Evolutionary conservation across 2,329 filamentous ascomycete species (phyloP), one percentile per base, ranked within the genome.

Genomic region (Ascochyta viciae-villosae): DNA sequence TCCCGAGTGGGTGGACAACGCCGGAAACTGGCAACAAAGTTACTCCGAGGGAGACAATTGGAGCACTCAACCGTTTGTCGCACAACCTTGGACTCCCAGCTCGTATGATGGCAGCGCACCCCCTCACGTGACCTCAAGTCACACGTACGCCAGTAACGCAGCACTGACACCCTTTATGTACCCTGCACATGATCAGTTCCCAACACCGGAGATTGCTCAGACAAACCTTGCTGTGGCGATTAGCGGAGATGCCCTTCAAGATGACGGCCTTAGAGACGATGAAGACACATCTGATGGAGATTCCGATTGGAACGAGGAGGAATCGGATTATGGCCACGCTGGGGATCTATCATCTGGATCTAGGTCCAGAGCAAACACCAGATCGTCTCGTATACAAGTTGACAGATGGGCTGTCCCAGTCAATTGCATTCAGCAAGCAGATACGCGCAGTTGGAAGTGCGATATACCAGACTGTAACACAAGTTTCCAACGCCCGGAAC

Each of bases 401-500:
- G 60, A 58, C 7, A 62, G 52, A n/a, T 67, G 62, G 60, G 24
- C 44, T 13, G 37, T 50, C 4, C 9, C 40, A 13, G 31, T 45
- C 19, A 40, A 50, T 22, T 13, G 26, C n/a, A 44, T 56, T 4
- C 49, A 47, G 5, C 37, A 49, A 16, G 41, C 42, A 13, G 55
- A 58, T 3, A 41, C 31, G 27, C 60, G 65, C 24, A 47, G 42
- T 26, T 61, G 63, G 12, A 13, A 33, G 7, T 68, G 66, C 31
- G 23, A 40, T 6, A 23, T 49, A 2, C 19, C 40, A 1, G 27
- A 35, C 0, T 68, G 66, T 27, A 16, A 22, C 3, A 34, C 41
- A 15, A 29, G 47, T 2, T 69, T 67, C 19, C 35, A 49, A 19
- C 62, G 66, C 9, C 63, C 62, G 6, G 66, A 69, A 27, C 66